A percentile compares a stretch with the other conserved stretches of the same genome.
Conservation (phyloP, 495 filamentous ascomycete genomes). For the Penicillium ucsense region DNA sequence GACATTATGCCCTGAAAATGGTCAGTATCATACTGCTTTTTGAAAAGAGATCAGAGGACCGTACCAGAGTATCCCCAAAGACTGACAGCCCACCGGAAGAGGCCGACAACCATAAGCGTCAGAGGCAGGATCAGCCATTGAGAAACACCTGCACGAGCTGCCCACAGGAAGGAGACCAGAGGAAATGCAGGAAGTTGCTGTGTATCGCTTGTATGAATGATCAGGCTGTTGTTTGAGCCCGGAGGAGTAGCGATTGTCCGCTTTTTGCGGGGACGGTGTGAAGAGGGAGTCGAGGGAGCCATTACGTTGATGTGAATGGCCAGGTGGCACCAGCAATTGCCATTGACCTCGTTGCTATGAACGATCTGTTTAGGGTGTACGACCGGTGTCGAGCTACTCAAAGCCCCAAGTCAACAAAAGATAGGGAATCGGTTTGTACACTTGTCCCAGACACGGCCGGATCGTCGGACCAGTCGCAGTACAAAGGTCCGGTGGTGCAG, state of each 20-base stretch:
- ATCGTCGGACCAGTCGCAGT: background rate
- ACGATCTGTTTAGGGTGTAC: too few relatives aligned
- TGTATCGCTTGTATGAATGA: conserved; percentile 30
- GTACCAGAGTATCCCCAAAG: conserved; percentile 91
- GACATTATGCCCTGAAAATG: conserved; percentile 53
- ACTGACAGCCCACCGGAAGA: conserved; percentile 87
- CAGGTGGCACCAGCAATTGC: conserved; percentile 7
- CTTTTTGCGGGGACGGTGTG: conserved; percentile 53
- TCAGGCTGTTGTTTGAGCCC: conserved; percentile 43
- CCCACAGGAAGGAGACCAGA: conserved; percentile 85
- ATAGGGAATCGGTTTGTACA: too few relatives aligned
- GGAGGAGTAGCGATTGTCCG: conserved; percentile 39
- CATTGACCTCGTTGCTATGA: conserved; percentile 15
- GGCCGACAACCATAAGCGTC: conserved; percentile 78
- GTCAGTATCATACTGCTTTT: conserved; percentile 7
- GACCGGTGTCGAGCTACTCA: too few relatives aligned
- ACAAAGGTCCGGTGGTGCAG: background rate
- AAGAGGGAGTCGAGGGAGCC: conserved; percentile 26
- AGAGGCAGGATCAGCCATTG: conserved; percentile 90
- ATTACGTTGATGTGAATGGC: conserved; percentile 10
- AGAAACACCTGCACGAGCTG: conserved; percentile 68
- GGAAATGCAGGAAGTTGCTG: conserved; percentile 59
- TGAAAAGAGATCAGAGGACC: background rate
- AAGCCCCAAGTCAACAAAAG: too few relatives aligned
- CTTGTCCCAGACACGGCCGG: too few relatives aligned